Evolutionary conservation across 2,329 filamentous ascomycete genomes (phyloP), one percentile per base, ranked within the genome.

Genomic region (Xylaria digitata): DNA sequence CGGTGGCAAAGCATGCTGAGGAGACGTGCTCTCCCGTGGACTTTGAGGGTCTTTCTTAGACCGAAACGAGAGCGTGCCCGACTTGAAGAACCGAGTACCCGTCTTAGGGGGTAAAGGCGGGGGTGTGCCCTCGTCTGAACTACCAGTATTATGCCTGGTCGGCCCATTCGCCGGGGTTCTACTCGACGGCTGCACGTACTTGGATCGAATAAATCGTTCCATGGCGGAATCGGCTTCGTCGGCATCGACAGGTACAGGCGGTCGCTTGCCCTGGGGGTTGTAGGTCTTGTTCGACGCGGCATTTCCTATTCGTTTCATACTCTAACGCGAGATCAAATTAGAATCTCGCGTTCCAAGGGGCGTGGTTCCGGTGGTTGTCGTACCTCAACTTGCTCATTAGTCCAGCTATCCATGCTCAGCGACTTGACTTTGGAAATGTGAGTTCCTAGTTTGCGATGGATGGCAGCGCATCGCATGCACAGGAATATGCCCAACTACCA

Each of bases 351-450:
- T 73, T 66, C 61, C n/a, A 49, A 54, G 8, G 30, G 21, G 43
- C 48, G 34, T 48, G 19, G 21, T 40, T 17, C 32, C 19, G 19
- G 34, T 52, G 42, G 66, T 59, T 81, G 52, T 50, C 87, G 81
- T 84, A 97, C 94, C 82, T 99, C 96, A 70, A 99, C 94, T 82
- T 99, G 96, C 68, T 98, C 96, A 76, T 91, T 90, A 55, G 92
- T 90, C 96, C 96, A 99, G 73, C 91, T 96, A 81, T 99, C 96
- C 94, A 99, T 98, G 80, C 92, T 98, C 82, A 99, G 81, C 43
- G 94, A 98, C 81, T 99, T 99, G 83, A 99, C 94, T 80, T 99
- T 99, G 72, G 94, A 97, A 70, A 99, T 93, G 80, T 99, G 96
- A 46, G 96, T 98, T 68, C 96, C 96, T 76, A 99, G 85, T 82